Conservation (phyloP, 2,329 filamentous ascomycete genomes). For the Phialophora chinensis region DNA sequence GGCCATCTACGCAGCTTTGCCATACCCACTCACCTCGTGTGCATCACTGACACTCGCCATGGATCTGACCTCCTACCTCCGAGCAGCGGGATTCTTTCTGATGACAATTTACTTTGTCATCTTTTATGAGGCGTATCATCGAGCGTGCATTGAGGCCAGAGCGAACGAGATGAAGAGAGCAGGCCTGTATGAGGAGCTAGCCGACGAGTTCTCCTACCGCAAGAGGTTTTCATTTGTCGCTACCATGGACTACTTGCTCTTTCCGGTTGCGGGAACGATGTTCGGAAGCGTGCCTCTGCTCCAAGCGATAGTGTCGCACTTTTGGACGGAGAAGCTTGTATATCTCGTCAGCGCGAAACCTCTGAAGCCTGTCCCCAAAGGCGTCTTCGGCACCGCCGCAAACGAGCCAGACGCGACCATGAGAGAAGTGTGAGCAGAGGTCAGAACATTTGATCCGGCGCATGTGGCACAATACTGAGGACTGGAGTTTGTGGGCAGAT, state of each 20-base stretch:
- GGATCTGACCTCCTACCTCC: conserved; percentile 63
- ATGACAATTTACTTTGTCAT: conserved; percentile 66
- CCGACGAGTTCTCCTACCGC: conserved; percentile 64
- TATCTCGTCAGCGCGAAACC: conserved; percentile 76
- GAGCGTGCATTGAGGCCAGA: conserved; percentile 63
- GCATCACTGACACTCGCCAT: conserved; percentile 65
- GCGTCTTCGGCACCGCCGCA: background rate
- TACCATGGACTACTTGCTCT: conserved; percentile 67
- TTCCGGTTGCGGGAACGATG: conserved; percentile 70
- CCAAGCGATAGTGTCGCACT: conserved; percentile 71
- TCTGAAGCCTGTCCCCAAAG: conserved; percentile 18
- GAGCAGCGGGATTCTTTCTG: conserved; percentile 66
- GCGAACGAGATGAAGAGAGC: conserved; percentile 71
- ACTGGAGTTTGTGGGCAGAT: background rate
- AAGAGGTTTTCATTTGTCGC: conserved; percentile 63
- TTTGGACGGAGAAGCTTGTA: conserved; percentile 71
- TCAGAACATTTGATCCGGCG: background rate
- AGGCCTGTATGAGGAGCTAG: conserved; percentile 68
- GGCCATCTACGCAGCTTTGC: conserved; percentile 63
- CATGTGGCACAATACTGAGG: conserved; percentile 1
- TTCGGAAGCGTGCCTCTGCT: conserved; percentile 71
- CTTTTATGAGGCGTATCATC: conserved; percentile 72
- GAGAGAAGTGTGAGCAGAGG: conserved; percentile 11
- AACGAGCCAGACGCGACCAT: background rate
- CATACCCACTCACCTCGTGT: conserved; percentile 54